Conservation (phyloP, 768 basidiomycete genomes). For the Cytidiella melzeri region DNA sequence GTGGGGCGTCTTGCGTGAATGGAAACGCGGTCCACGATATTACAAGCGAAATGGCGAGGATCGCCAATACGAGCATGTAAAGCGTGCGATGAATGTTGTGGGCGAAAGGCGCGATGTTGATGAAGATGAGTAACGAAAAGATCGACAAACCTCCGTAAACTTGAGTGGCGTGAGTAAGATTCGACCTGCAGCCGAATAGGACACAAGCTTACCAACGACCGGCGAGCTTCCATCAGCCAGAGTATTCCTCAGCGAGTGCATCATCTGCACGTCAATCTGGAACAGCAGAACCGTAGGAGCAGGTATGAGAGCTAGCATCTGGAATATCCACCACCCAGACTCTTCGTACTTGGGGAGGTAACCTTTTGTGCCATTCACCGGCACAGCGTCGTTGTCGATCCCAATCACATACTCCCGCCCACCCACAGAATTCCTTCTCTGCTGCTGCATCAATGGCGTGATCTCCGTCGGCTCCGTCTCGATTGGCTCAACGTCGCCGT, state of each 20-base stretch:
- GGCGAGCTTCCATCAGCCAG: constrained; percentile 56
- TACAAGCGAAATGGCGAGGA: constrained; percentile 34
- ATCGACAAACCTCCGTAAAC: constrained; percentile 46
- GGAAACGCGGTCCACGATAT: constrained; percentile 40
- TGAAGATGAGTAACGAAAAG: constrained; percentile 42
- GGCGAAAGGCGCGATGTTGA: constrained; percentile 62
- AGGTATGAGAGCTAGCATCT: constrained; percentile 49
- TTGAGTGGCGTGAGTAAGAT: constrained; percentile 18
- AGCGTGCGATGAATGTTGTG: constrained; percentile 41
- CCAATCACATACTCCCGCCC: constrained; percentile 18
- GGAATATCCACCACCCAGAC: constrained; percentile 52
- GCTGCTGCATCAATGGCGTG: constrained; percentile 46
- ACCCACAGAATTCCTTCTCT: constrained; percentile 14
- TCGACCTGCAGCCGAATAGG: constrained; percentile 7
- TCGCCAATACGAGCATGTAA: constrained; percentile 29
- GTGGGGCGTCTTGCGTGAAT: constrained; percentile 52
- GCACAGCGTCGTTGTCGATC: constrained; percentile 6
- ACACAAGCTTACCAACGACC: constrained; percentile 33
- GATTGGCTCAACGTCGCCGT: constrained; percentile 14
- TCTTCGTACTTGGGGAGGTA: constrained; percentile 17
- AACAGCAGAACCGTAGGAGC: constrained; percentile 45
- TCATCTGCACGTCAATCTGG: constrained; percentile 42
- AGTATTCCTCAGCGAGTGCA: constrained; percentile 49
- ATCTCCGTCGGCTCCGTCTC: constrained; percentile 45
- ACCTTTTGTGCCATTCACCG: constrained; percentile 7